Percentiles rank a stretch among this genome's conserved stretches.
Evolutionary conservation across 805 yeast genomes (phyloP).

Genomic region (Candida caryicola): DNA sequence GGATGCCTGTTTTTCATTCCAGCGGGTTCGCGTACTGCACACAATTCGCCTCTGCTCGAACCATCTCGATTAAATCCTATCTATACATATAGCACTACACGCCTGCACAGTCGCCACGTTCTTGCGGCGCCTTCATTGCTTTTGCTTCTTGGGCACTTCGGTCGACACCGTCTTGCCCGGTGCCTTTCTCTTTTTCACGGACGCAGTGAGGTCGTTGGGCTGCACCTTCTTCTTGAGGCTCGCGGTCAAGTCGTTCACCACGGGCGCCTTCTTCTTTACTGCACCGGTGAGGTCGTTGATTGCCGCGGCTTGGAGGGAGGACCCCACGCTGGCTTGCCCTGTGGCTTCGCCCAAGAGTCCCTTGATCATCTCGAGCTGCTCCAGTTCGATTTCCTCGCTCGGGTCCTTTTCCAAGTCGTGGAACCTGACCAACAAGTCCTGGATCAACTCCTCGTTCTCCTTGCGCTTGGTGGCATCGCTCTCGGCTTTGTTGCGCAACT

Average conservation of each 20-base stretch:
- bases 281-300: constrained; percentile 63
- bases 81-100: not conserved
- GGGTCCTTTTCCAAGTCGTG: constrained; percentile 55
- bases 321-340: constrained; percentile 4
- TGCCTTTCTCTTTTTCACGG: constrained; percentile 51
- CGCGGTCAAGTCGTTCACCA: constrained; percentile 10
- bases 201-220: constrained; percentile 16
- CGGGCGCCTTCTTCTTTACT: constrained; percentile 49
- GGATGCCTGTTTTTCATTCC: not conserved
- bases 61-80: not conserved
- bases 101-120: not conserved
- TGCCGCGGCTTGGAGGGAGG: constrained; percentile 15
- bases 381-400: constrained; percentile 44
- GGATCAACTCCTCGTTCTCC: constrained; percentile 47
- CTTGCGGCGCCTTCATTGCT: not conserved
- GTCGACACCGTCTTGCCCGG: constrained; percentile 3
- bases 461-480: constrained; percentile 38
- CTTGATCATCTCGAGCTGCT: constrained; percentile 51
- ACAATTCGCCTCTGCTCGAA: not conserved
- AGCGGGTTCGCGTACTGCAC: not conserved
- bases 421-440: constrained; percentile 55
- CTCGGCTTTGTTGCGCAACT: constrained; percentile 39
- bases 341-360: constrained; percentile 54
- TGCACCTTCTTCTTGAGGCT: constrained; percentile 30
- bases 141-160: constrained; percentile 5